Base-by-base conservation (phyloP, 345 rosid species). In the Euphorbia peplus region DNA sequence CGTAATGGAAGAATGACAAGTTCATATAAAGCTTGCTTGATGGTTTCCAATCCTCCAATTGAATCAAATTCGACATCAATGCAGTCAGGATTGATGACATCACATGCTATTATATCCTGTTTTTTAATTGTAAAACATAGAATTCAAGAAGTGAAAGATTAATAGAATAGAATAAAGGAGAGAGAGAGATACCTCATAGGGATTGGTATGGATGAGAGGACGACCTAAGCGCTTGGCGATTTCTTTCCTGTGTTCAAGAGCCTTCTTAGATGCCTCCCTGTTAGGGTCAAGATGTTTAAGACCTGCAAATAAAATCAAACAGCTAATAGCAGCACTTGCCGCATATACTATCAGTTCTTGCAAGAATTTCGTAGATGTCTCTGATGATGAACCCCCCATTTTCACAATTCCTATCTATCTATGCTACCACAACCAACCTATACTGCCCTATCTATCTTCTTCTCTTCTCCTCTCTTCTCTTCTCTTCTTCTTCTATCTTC, bases 61-160 rank as follows among this genome's bases (percentile, higher is more conserved):
- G 91, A 91, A 13, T 80, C 84, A 78, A 95, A 95, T 80, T 95
- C 90, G 62, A 95, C 99, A 66, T 95, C 93, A 65, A 95, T 95
- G 60, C 85, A 85, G 61, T 88, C 98, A 21, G 99, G 99, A 69
- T 95, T 95, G 59, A 95, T 85, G 30, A 95, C 97, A 68, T 95
- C 99, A 76, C 99, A 91, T 5, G 97, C 99, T 68, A 95, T 90
- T 39, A 95, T 91, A 85, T 95, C 99, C 99, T 91, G 82, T 69
- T n/a, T n/a, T n/a, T n/a, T 65, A 42, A 57, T 48, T 46, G 67
- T 18, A 0, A 21, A 10, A 59, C 30, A 50, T 1, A 32, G n/a
- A 72, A n/a, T n/a, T n/a, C n/a, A n/a, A n/a, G n/a, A n/a, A n/a
- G n/a, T 19, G 5, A 48, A 10, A 64, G 12, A 64, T 16, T n/a